phyloP scores from a whole-genome alignment of 192 early-diverging fungal genomes.

The Rhizophagus sp. region DNA sequence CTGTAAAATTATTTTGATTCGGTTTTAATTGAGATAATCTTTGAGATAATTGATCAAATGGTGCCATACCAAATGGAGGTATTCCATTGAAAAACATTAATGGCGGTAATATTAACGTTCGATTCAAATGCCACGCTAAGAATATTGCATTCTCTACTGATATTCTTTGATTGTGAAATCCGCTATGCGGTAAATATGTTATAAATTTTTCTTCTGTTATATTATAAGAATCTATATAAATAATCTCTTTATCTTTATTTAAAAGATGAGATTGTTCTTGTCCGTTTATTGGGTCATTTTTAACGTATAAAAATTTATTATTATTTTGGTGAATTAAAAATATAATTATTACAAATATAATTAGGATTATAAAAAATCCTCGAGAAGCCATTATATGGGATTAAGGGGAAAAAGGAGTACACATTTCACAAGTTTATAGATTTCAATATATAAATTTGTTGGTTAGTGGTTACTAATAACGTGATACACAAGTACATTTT shows the following conservation, averaged over 20 bases:
- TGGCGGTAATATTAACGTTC: constrained; percentile 49
- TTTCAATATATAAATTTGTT: too few relatives aligned
- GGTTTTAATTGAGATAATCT: background rate
- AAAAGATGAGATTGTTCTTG: background rate
- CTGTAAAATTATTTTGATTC: background rate
- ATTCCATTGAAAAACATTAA: constrained; percentile 33
- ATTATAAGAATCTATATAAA: background rate
- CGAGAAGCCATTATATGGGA: too few relatives aligned
- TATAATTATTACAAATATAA: background rate
- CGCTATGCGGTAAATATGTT: constrained; percentile 47
- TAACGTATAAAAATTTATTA: background rate
- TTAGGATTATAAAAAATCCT: too few relatives aligned
- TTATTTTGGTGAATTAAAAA: background rate
- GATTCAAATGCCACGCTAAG: constrained; percentile 39
- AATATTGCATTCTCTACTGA: constrained; percentile 43
- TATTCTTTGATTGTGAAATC: constrained; percentile 54
- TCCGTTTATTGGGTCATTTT: background rate
- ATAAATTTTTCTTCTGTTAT: constrained; percentile 33
- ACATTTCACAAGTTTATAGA: too few relatives aligned
- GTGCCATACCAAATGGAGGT: background rate
- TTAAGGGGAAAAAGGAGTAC: too few relatives aligned
- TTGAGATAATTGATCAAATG: background rate
- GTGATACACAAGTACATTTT: too few relatives aligned
- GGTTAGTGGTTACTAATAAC: too few relatives aligned
- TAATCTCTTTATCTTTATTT: background rate